phyloP scores from a whole-genome alignment of 2,329 filamentous ascomycete genomes.

The Penicillium fuscoglaucum region DNA sequence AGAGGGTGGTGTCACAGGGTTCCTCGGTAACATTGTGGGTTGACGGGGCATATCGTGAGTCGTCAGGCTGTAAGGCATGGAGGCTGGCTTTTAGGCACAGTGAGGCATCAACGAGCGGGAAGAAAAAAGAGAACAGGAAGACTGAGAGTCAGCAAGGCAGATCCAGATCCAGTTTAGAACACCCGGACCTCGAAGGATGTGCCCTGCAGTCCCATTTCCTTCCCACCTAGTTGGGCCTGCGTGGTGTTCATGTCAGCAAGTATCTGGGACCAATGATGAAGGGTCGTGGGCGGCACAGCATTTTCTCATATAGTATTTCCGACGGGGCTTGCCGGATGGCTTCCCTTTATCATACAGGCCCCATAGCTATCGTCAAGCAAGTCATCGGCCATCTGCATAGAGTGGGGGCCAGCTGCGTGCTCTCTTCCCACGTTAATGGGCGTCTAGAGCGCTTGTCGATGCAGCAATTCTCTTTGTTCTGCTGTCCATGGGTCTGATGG shows the following conservation, averaged over 20 bases:
- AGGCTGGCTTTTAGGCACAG: constrained; percentile 10
- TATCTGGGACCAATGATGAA: constrained; percentile 23
- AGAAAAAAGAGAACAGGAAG: background rate
- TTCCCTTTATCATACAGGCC: constrained; percentile 13
- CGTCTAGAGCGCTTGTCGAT: constrained; percentile 39
- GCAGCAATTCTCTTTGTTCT: constrained; percentile 17
- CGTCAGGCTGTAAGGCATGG: constrained; percentile 29
- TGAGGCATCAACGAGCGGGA: constrained; percentile 6
- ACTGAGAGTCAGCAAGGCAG: background rate
- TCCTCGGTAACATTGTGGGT: constrained; percentile 20
- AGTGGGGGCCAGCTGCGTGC: constrained; percentile 12
- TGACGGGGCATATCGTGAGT: constrained; percentile 22
- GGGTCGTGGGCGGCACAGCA: constrained; percentile 1
- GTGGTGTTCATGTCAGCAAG: constrained; percentile 19
- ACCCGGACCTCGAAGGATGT: constrained; percentile 14
- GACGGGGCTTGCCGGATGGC: constrained; percentile 14
- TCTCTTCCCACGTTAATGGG: constrained; percentile 20
- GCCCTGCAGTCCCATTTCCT: constrained; percentile 9
- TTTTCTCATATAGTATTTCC: constrained; percentile 15
- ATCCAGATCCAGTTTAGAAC: constrained; percentile 2
- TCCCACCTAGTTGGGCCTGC: constrained; percentile 10
- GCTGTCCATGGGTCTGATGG: constrained; percentile 4
- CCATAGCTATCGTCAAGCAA: constrained; percentile 16
- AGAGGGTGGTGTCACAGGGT: constrained; percentile 24
- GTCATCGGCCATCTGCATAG: constrained; percentile 23